These are phyloP conservation scores for Mortierella hygrophila DNA, from an alignment of 192 early-diverging fungal species.

Conservation along the genomic window DNA sequence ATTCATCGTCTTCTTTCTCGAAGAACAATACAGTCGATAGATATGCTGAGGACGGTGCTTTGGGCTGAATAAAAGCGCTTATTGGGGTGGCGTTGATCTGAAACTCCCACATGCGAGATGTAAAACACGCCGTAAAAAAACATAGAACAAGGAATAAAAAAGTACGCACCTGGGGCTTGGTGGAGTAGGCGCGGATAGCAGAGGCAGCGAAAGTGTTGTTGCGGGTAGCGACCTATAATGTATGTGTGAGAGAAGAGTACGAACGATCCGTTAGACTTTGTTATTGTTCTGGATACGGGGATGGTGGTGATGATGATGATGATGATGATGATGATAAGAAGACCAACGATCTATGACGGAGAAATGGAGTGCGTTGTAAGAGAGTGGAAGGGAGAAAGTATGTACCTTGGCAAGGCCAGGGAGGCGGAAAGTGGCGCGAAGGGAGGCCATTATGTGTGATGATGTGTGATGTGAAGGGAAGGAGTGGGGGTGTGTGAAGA, in stretches of 20 bases:
- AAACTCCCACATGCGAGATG: neutral
- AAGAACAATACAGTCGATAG: neutral
- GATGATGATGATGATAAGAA: neutral
- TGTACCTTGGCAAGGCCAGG: conserved; percentile 38
- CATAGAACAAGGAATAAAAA: neutral
- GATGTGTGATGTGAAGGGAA: neutral
- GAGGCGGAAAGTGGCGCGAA: conserved; percentile 29
- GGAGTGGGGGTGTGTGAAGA: neutral
- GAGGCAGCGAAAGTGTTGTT: conserved; percentile 40
- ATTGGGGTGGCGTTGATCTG: neutral
- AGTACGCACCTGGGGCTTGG: conserved; percentile 56
- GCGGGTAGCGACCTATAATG: conserved; percentile 29
- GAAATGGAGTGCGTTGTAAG: neutral
- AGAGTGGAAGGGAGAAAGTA: neutral
- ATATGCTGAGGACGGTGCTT: neutral
- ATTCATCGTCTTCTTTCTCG: neutral
- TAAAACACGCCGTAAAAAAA: neutral
- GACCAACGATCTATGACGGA: neutral
- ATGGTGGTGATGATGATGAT: neutral
- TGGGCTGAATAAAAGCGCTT: neutral
- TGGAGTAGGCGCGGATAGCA: conserved; percentile 54
- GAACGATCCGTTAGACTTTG: neutral
- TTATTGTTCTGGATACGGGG: neutral
- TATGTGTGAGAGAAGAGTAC: neutral
- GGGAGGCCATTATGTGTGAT: conserved; percentile 20